Conservation (phyloP, 495 filamentous ascomycete species). For the Geoglossum glabrum region DNA sequence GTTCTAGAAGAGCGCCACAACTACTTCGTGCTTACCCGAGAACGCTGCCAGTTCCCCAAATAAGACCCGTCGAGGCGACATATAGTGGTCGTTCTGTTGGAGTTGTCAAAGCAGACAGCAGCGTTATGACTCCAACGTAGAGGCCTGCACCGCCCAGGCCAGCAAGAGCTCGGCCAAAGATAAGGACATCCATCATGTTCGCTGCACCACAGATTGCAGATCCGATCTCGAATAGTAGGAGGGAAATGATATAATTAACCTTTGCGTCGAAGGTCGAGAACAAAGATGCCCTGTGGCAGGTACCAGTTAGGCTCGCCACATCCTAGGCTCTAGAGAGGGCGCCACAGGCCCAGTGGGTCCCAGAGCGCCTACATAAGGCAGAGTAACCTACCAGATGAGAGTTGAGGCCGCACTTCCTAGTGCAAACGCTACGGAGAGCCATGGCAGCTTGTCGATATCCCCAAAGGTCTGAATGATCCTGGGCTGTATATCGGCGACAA, state of each 20-base stretch:
- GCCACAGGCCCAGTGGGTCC: too few relatives aligned
- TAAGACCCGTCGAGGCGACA: conserved; percentile 16
- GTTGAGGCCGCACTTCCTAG: conserved; percentile 28
- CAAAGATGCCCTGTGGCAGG: too few relatives aligned
- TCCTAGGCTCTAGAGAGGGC: too few relatives aligned
- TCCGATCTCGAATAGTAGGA: conserved; percentile 30
- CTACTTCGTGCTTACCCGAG: too few relatives aligned
- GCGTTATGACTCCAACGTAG: conserved; percentile 20
- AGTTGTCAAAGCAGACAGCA: conserved; percentile 17
- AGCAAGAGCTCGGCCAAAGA: conserved; percentile 30
- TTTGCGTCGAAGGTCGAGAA: conserved; percentile 37
- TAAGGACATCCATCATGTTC: conserved; percentile 28
- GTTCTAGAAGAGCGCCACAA: too few relatives aligned
- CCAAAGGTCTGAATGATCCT: conserved; percentile 30
- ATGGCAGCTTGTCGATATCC: conserved; percentile 30
- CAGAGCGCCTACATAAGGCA: too few relatives aligned
- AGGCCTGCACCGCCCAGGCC: conserved; percentile 23
- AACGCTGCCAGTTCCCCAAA: conserved; percentile 22
- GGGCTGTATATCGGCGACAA: conserved; percentile 38
- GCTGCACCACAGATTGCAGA: conserved; percentile 36
- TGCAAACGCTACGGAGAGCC: conserved; percentile 34
- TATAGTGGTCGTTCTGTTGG: conserved; percentile 20
- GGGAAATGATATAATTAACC: conserved; percentile 27
- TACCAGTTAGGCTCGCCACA: too few relatives aligned
- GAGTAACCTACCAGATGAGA: conserved; percentile 26